These are phyloP conservation scores for Arbutus unedo DNA, from an alignment of 148 eudicot species.

Conservation along the genomic window DNA sequence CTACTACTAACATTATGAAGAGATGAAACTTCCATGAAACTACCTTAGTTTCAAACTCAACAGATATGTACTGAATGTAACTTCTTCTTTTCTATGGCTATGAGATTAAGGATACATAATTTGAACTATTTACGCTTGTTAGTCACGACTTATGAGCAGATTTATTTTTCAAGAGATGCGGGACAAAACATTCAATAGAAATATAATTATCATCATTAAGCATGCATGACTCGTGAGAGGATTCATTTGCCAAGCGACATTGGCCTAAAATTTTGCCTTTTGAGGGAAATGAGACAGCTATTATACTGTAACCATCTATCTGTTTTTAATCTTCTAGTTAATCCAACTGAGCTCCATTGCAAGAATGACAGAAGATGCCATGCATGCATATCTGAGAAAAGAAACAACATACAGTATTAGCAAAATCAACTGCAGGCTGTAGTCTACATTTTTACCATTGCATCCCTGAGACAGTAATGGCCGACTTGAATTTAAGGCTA, in stretches of 20 bases:
- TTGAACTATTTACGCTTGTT: neutral
- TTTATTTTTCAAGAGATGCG: too few species aligned
- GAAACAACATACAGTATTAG: neutral
- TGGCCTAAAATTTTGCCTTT: neutral
- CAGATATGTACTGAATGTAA: neutral
- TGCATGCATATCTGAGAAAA: neutral
- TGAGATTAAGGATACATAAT: neutral
- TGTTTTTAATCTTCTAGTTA: neutral
- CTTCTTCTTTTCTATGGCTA: neutral
- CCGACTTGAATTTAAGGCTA: too few species aligned
- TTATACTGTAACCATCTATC: neutral
- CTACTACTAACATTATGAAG: neutral
- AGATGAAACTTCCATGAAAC: neutral
- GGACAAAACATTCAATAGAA: too few species aligned
- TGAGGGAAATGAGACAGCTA: neutral
- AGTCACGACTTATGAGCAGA: neutral
- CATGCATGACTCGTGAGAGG: neutral
- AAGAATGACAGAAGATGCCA: neutral
- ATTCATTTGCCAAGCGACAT: neutral
- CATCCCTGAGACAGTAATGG: neutral
- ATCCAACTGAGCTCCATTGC: neutral
- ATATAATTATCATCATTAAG: too few species aligned
- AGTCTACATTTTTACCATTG: neutral
- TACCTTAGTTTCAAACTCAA: neutral
- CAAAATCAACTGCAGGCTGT: neutral